Percentiles rank a stretch among this genome's conserved stretches.
phyloP scores from a whole-genome alignment of 768 basidiomycete species.

The Clitopilus hobsonii region DNA sequence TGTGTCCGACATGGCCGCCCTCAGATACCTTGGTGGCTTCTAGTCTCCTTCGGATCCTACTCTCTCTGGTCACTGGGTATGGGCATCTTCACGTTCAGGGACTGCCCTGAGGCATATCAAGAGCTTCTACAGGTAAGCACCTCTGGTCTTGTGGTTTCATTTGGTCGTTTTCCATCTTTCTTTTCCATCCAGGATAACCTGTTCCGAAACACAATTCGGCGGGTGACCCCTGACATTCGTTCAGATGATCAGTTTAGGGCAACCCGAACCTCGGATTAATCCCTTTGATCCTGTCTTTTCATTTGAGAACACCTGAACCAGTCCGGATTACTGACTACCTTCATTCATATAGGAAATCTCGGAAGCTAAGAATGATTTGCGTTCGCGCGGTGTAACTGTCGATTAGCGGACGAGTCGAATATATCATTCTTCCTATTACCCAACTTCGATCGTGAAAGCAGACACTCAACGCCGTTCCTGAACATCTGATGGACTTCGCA shows the following conservation, averaged over 20 bases:
- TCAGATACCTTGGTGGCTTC: constrained; percentile 82
- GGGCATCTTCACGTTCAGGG: constrained; percentile 68
- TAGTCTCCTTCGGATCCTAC: constrained; percentile 77
- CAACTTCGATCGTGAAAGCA: constrained; percentile 4
- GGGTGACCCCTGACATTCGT: not conserved
- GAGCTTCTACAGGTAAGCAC: constrained; percentile 57
- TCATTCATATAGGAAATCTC: constrained; percentile 50
- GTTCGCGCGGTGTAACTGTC: constrained; percentile 55
- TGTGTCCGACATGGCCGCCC: not conserved
- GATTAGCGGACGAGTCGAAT: constrained; percentile 28
- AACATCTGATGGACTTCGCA: not conserved
- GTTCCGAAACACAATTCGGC: not conserved
- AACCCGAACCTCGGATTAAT: not conserved
- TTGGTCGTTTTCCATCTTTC: too few species aligned
- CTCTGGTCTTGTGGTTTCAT: constrained; percentile 2
- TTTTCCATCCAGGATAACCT: too few species aligned
- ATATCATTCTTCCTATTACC: constrained; percentile 3
- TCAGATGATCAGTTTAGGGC: not conserved
- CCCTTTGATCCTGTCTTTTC: not conserved
- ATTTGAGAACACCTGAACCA: not conserved
- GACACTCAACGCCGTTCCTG: not conserved
- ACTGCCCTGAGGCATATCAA: constrained; percentile 76
- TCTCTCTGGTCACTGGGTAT: constrained; percentile 73
- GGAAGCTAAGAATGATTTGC: constrained; percentile 48
- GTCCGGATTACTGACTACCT: not conserved